A percentile compares a stretch with the other conserved stretches of the same genome.
phyloP scores from a whole-genome alignment of 345 rosid species.

The Euclidium syriacum region DNA sequence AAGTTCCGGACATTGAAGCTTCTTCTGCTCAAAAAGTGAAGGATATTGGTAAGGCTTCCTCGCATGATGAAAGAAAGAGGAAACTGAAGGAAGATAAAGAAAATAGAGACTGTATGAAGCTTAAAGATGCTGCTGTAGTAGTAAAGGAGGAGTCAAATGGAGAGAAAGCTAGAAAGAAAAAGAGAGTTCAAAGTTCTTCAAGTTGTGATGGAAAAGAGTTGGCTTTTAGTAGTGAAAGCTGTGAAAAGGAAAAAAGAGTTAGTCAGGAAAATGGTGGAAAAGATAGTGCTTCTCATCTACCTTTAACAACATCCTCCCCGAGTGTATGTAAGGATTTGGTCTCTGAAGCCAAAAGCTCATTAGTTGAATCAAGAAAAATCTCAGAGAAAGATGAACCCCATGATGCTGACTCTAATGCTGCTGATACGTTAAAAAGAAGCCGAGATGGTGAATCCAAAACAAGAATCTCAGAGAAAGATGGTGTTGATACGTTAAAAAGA shows the following conservation, averaged over 20 bases:
- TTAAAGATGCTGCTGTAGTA: conserved; percentile 21
- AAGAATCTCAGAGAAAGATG: conserved; percentile 27
- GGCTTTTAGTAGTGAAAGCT: conserved; percentile 41
- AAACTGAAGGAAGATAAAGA: conserved; percentile 46
- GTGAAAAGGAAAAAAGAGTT: conserved; percentile 46
- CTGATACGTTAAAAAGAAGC: conserved; percentile 22
- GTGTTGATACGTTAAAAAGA: conserved; percentile 23
- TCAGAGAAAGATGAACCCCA: conserved; percentile 29
- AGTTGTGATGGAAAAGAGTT: conserved; percentile 59
- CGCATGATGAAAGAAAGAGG: conserved; percentile 50
- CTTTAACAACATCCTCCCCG: conserved; percentile 50
- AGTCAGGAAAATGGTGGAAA: conserved; percentile 28
- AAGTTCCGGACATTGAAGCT: conserved; percentile 36
- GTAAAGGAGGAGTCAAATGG: conserved; percentile 56
- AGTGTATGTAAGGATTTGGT: conserved; percentile 75
- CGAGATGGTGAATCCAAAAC: conserved; percentile 31
- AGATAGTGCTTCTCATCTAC: conserved; percentile 20
- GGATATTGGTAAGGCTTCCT: conserved; percentile 24
- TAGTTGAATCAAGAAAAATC: conserved; percentile 37
- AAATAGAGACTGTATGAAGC: conserved; percentile 27
- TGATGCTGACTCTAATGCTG: conserved; percentile 20
- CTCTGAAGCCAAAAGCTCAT: conserved; percentile 42
- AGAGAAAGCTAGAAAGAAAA: conserved; percentile 49
- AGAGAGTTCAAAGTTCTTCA: conserved; percentile 54
- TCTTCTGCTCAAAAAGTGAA: conserved; percentile 34